A percentile compares a stretch with the other conserved stretches of the same genome.
Conservation (phyloP, 768 basidiomycete species). For the Myochromella boudieri region DNA sequence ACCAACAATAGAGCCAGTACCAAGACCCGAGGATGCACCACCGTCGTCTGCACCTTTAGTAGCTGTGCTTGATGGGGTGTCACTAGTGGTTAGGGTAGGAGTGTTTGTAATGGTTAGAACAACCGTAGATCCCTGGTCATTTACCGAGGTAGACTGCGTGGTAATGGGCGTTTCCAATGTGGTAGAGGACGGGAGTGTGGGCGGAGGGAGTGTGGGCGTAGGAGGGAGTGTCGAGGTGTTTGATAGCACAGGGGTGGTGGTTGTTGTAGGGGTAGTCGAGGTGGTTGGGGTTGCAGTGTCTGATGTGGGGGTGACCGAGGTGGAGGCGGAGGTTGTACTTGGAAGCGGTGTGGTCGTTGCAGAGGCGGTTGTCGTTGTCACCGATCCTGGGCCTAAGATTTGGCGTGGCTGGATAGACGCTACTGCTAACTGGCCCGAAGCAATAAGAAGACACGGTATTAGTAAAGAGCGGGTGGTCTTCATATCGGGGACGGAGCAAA, state of each 20-base stretch:
- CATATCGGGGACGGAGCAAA: slow-evolving; percentile 17
- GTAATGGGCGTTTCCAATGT: too few relatives aligned
- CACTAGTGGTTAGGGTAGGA: slow-evolving; percentile 22
- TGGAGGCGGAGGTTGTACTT: slow-evolving; percentile 9
- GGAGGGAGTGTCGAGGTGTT: slow-evolving; percentile 11
- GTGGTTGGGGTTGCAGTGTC: slow-evolving; percentile 2
- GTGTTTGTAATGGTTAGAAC: slow-evolving; percentile 25
- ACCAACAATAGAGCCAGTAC: slow-evolving; percentile 75
- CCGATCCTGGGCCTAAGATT: neutral
- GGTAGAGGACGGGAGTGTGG: slow-evolving; percentile 3
- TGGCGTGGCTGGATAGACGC: slow-evolving; percentile 20
- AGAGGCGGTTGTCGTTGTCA: slow-evolving; percentile 14
- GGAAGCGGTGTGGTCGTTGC: slow-evolving; percentile 14
- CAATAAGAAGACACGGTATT: slow-evolving; percentile 25
- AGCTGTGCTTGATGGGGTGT: slow-evolving; percentile 29
- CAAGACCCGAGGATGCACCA: slow-evolving; percentile 37
- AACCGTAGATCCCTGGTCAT: slow-evolving; percentile 24
- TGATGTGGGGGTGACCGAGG: slow-evolving; percentile 1
- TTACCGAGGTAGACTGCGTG: slow-evolving; percentile 11
- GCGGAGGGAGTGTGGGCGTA: slow-evolving; percentile 14
- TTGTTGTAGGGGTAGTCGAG: slow-evolving; percentile 7
- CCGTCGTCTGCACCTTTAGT: slow-evolving; percentile 20
- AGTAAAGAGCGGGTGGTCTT: slow-evolving; percentile 24
- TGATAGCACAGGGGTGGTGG: neutral
- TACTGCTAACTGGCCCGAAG: slow-evolving; percentile 16